These are phyloP conservation scores for Clitocybe nebularis DNA, from an alignment of 1,284 basidiomycete genomes.

Conservation along the genomic window DNA sequence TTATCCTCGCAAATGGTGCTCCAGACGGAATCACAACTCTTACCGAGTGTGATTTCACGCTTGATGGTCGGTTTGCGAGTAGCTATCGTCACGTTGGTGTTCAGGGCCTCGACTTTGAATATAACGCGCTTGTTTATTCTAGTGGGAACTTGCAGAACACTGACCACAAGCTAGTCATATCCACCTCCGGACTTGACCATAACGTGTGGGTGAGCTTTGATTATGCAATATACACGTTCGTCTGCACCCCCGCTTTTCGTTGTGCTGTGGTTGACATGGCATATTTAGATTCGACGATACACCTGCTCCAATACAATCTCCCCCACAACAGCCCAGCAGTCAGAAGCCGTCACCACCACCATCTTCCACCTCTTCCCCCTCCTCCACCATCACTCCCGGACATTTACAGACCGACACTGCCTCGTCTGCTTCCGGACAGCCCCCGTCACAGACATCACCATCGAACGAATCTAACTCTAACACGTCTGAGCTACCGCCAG, in stretches of 20 bases:
- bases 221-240: constrained; percentile 35
- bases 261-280: background rate
- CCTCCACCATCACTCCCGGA: background rate
- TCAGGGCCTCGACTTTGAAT: constrained; percentile 10
- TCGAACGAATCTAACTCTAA: background rate
- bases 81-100: constrained; percentile 22
- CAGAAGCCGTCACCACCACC: background rate
- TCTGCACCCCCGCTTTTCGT: background rate
- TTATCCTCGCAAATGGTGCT: constrained; percentile 22
- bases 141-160: constrained; percentile 16
- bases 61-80: constrained; percentile 19
- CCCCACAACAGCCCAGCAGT: background rate
- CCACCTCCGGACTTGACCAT: constrained; percentile 16
- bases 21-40: constrained; percentile 19
- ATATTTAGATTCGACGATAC: constrained; percentile 1
- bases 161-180: constrained; percentile 24
- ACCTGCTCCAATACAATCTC: background rate
- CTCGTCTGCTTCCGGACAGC: background rate
- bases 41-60: constrained; percentile 24
- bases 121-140: constrained; percentile 23
- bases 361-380: background rate
- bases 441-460: background rate
- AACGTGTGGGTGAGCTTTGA: constrained; percentile 32
- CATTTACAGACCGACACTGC: background rate
- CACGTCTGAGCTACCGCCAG: background rate